These are phyloP conservation scores for Achaetomiella virescens DNA, from an alignment of 495 filamentous ascomycete species.

Conservation along the genomic window DNA sequence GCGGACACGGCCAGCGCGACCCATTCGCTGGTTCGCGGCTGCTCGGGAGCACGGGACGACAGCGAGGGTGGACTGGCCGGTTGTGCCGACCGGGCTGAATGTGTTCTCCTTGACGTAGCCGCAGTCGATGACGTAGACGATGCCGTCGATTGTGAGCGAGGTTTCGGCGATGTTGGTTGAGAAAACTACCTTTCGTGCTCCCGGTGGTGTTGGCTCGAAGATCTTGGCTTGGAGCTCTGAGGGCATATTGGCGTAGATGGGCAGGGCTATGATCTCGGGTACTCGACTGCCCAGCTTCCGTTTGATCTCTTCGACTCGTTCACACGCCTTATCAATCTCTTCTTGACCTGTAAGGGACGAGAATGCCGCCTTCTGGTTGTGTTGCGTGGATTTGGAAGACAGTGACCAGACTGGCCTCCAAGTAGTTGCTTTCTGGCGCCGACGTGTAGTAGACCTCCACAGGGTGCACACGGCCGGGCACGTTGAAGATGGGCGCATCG, in stretches of 20 bases:
- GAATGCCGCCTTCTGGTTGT: slow-evolving; percentile 78
- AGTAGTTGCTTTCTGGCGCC: slow-evolving; percentile 90
- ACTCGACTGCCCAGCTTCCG: slow-evolving; percentile 75
- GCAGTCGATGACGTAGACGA: slow-evolving; percentile 86
- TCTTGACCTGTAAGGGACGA: slow-evolving; percentile 85
- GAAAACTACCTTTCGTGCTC: slow-evolving; percentile 76
- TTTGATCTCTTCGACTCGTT: slow-evolving; percentile 72
- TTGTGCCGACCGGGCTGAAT: slow-evolving; percentile 69
- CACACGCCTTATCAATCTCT: slow-evolving; percentile 80
- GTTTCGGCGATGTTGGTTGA: slow-evolving; percentile 92
- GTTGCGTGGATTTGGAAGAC: slow-evolving; percentile 95
- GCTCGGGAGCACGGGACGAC: slow-evolving; percentile 92
- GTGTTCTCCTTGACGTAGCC: slow-evolving; percentile 95
- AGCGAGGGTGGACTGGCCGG: slow-evolving; percentile 86
- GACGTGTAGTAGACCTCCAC: slow-evolving; percentile 92
- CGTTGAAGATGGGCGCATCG: slow-evolving; percentile 91
- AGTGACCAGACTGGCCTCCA: slow-evolving; percentile 85
- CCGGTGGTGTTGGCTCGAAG: slow-evolving; percentile 79
- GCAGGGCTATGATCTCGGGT: slow-evolving; percentile 79
- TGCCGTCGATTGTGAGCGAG: slow-evolving; percentile 80
- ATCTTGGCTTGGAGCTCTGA: slow-evolving; percentile 83
- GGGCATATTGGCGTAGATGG: slow-evolving; percentile 84
- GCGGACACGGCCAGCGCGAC: slow-evolving; percentile 85
- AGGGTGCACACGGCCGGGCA: slow-evolving; percentile 83
- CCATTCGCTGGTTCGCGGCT: slow-evolving; percentile 86